phyloP scores from a whole-genome alignment of 2,329 filamentous ascomycete genomes.

The Exophiala lecanii-corni region DNA sequence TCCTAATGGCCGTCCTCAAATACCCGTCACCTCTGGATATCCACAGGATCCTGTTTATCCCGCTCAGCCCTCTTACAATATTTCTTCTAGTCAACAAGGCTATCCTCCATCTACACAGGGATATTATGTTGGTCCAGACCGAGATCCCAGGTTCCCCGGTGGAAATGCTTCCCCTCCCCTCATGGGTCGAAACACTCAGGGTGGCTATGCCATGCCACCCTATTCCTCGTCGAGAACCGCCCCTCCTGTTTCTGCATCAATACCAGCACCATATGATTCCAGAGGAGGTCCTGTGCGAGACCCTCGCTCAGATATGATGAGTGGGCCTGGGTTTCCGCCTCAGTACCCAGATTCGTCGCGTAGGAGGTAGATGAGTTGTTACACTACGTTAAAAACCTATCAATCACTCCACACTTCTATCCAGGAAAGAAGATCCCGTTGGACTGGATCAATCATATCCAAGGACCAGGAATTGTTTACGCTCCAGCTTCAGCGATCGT shows the following conservation, averaged over 20 bases:
- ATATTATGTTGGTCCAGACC: constrained; percentile 17
- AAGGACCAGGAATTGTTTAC: too few species aligned
- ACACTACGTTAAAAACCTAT: too few species aligned
- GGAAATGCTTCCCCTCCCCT: constrained; percentile 20
- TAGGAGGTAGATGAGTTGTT: constrained; percentile 16
- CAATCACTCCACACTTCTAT: too few species aligned
- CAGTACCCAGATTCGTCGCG: constrained; percentile 16
- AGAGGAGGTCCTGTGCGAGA: constrained; percentile 5
- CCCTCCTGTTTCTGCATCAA: constrained; percentile 15
- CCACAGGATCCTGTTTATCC: constrained; percentile 20
- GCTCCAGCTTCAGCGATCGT: too few species aligned
- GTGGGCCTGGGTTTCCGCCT: constrained; percentile 7
- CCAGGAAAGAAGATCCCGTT: too few species aligned
- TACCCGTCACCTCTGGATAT: constrained; percentile 17
- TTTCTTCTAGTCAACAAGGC: constrained; percentile 14
- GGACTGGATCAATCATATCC: too few species aligned
- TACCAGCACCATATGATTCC: constrained; percentile 16
- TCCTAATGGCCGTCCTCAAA: constrained; percentile 12
- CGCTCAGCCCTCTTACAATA: constrained; percentile 17
- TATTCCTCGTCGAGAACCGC: constrained; percentile 18
- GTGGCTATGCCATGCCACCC: constrained; percentile 14
- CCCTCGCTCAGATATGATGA: neutral
- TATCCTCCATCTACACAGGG: constrained; percentile 13
- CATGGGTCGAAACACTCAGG: constrained; percentile 14
- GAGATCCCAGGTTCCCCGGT: constrained; percentile 22